Percentiles rank a stretch among this genome's conserved stretches.
phyloP scores from a whole-genome alignment of 495 filamentous ascomycete species.

The Astrothelium macrocarpum region DNA sequence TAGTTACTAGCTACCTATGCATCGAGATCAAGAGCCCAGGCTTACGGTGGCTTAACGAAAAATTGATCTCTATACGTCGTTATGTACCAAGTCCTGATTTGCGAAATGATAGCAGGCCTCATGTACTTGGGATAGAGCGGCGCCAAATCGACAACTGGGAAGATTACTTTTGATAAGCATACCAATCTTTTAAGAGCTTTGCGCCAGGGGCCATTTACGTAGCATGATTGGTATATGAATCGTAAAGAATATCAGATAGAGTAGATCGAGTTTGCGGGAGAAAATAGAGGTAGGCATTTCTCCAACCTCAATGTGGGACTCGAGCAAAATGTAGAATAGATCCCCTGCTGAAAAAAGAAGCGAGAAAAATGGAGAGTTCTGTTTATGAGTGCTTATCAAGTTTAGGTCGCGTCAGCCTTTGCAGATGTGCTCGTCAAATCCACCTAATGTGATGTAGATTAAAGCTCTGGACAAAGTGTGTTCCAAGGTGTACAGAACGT shows the following conservation, averaged over 20 bases:
- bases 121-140: constrained; percentile 53
- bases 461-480: no score
- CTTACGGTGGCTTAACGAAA: constrained; percentile 50
- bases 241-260: constrained; percentile 62
- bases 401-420: no score
- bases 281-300: constrained; percentile 26
- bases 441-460: no score
- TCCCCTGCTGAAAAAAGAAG: no score
- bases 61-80: constrained; percentile 65
- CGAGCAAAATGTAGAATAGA: no score
- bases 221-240: constrained; percentile 60
- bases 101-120: constrained; percentile 39
- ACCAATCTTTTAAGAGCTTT: not conserved
- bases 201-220: constrained; percentile 36
- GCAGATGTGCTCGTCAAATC: no score
- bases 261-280: constrained; percentile 42
- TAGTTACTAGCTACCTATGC: not conserved
- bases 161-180: not conserved
- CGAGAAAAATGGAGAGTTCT: no score
- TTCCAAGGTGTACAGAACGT: no score
- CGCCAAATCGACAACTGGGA: constrained; percentile 25
- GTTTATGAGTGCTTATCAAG: no score
- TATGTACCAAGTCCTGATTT: constrained; percentile 54
- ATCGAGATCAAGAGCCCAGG: not conserved
- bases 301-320: not conserved